Conservation (phyloP, 1,284 basidiomycete species). For the Tylopilus sp. region DNA sequence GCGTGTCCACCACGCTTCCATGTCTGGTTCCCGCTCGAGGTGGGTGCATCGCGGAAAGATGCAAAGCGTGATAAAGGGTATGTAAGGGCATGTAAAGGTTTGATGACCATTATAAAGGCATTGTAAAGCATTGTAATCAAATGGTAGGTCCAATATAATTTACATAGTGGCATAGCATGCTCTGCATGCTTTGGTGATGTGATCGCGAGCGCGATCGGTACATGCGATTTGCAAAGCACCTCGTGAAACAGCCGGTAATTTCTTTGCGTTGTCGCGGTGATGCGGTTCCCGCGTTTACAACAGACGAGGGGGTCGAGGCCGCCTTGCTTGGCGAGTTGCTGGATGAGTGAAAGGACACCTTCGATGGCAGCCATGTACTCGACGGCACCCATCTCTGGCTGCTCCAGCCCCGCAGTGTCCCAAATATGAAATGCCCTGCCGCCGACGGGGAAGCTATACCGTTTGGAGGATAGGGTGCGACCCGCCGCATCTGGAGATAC, state of each 20-base stretch:
- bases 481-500: constrained; percentile 16
- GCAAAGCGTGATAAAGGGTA: too few species aligned
- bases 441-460: constrained; percentile 13
- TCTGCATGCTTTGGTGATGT: too few species aligned
- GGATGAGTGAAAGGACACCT: constrained; percentile 33
- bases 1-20: constrained; percentile 32
- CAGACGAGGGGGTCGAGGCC: constrained; percentile 38
- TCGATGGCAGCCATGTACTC: constrained; percentile 31
- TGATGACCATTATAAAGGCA: too few species aligned
- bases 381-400: constrained; percentile 27
- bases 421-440: constrained; percentile 23
- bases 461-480: constrained; percentile 28
- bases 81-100: too few species aligned
- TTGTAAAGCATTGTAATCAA: too few species aligned
- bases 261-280: constrained; percentile 29
- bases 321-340: constrained; percentile 24
- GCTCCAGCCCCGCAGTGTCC: constrained; percentile 40
- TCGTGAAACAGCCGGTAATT: constrained; percentile 38
- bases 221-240: constrained; percentile 31
- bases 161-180: too few species aligned
- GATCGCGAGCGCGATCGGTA: constrained; percentile 36
- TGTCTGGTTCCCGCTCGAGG: constrained; percentile 33
- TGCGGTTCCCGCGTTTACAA: constrained; percentile 34
- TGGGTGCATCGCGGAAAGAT: too few species aligned
- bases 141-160: too few species aligned